Evolutionary conservation across 495 filamentous ascomycete genomes (phyloP), one percentile per base, ranked within the genome.

Genomic region (Parathielavia appendiculata): DNA sequence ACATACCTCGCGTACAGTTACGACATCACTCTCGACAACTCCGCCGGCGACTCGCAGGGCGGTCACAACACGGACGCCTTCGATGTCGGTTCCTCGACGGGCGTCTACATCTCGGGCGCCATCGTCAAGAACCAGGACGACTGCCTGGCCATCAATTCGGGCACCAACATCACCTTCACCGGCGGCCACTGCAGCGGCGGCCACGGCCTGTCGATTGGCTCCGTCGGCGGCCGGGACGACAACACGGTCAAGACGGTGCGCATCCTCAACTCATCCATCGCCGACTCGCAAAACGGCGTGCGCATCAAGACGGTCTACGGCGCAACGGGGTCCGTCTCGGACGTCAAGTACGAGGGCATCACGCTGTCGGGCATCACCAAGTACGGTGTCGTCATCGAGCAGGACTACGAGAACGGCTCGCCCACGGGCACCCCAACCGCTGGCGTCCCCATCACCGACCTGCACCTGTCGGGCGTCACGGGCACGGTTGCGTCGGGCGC

Each of bases 11-110:
- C n/a, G 14, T 9, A 5, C n/a, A 43, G 40, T 5, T 43, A 43
- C 49, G 61, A 66, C 36, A 71, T 83, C 57, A 82, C 76, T 1
- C 76, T 85, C 57, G 78, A 85, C 57, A 81, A 86, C 72, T 75
- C 73, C 2, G 81, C 70, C 16, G 82, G 81, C 40, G 65, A 65
- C 30, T 70, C 65, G 30, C 56, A 69, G 16, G 81, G 76, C 44
- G 80, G 82, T 57, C 45, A 48, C 45, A 86, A 86, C 71, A 84
- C 83, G 8, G 82, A 84, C 66, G 81, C 71, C 10, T 85, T 85
- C 63, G 80, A 84, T 51, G 68, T 83, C 59, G 71, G 77, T 61
- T 70, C 51, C n/a, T 68, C 58, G 8, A 71, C 64, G 49, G 70
- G 73, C n/a, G 71, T 84, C 39, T 77, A 30, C 26, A 30, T 30